Evolutionary conservation across 768 basidiomycete genomes (phyloP).

Genomic region (Pulveroboletus sp.): DNA sequence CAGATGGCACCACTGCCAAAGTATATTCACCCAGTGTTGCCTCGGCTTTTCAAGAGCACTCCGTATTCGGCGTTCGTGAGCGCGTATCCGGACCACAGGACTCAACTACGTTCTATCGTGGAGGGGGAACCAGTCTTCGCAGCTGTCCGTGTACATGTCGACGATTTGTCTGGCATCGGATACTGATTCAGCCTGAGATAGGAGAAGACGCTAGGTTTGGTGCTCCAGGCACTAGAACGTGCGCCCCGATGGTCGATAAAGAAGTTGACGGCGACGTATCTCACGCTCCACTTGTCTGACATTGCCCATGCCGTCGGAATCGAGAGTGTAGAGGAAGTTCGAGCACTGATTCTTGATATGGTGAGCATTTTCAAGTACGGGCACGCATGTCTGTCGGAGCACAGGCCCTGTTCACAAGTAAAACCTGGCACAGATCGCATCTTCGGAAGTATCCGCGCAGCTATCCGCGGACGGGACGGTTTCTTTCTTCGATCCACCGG

Average conservation of each 20-base stretch:
- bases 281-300: conserved; percentile 69
- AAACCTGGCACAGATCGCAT: conserved; percentile 52
- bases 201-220: conserved; percentile 72
- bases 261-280: conserved; percentile 77
- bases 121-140: conserved; percentile 55
- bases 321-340: conserved; percentile 49
- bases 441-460: conserved; percentile 61
- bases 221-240: conserved; percentile 59
- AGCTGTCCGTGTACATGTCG: conserved; percentile 36
- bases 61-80: conserved; percentile 61
- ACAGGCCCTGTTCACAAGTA: conserved; percentile 1
- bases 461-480: conserved; percentile 69
- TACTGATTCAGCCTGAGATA: conserved; percentile 25
- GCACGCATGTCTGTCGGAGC: background rate
- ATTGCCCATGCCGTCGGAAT: conserved; percentile 50
- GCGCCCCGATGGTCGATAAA: conserved; percentile 76
- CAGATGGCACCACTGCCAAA: conserved; percentile 54
- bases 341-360: conserved; percentile 66
- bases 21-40: conserved; percentile 59
- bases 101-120: conserved; percentile 40
- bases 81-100: conserved; percentile 56
- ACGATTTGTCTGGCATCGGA: background rate
- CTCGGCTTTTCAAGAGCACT: conserved; percentile 59
- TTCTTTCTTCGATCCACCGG: conserved; percentile 62
- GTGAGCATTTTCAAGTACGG: conserved; percentile 34